These are phyloP conservation scores for Solanum corneliomulleri DNA, from an alignment of 257 asterid species.

Conservation along the genomic window DNA sequence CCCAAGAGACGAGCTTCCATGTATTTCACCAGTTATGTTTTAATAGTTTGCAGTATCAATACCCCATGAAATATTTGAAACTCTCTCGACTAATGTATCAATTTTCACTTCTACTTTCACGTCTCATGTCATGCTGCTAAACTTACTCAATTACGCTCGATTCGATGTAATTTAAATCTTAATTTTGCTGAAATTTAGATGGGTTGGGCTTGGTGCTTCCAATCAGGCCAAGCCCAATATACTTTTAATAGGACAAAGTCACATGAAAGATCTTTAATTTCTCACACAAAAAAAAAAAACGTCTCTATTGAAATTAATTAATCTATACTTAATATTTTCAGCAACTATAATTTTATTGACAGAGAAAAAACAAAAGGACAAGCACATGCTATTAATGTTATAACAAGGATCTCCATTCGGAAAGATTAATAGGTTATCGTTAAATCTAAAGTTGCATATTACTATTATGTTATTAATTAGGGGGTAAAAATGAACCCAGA, in stretches of 20 bases:
- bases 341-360: not conserved
- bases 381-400: not conserved
- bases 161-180: not conserved
- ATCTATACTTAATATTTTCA: not conserved
- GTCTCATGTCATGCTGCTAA: not conserved
- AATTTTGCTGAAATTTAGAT: not conserved
- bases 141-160: not conserved
- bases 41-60: too few relatives aligned
- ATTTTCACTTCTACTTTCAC: not conserved
- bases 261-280: too few relatives aligned
- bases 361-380: not conserved
- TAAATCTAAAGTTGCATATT: too few relatives aligned
- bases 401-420: too few relatives aligned
- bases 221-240: not conserved
- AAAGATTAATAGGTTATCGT: too few relatives aligned
- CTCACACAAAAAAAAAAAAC: too few relatives aligned
- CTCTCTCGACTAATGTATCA: not conserved
- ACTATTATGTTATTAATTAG: too few relatives aligned
- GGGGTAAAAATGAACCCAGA: too few relatives aligned
- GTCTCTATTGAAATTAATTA: not conserved
- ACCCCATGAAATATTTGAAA: not conserved
- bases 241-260: not conserved
- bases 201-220: not conserved
- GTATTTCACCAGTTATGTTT: too few relatives aligned
- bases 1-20: not conserved